phyloP scores from a whole-genome alignment of 371 early-diverging fungal species.

The Mucor irregularis region DNA sequence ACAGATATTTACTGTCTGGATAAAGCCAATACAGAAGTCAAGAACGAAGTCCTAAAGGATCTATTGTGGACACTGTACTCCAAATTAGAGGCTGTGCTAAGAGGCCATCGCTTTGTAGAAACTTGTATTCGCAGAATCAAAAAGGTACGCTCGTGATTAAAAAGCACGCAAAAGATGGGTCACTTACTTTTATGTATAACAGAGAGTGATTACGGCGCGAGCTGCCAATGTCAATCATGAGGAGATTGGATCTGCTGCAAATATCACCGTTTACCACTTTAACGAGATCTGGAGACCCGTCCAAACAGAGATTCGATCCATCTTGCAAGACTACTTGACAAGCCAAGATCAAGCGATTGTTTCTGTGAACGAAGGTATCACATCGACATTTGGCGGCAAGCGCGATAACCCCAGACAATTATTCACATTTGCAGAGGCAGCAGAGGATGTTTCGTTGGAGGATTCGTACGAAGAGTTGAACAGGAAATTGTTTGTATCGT shows the following conservation, averaged over 20 bases:
- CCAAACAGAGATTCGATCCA: constrained; percentile 70
- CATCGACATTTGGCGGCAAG: constrained; percentile 21
- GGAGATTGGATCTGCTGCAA: constrained; percentile 15
- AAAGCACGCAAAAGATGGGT: neutral
- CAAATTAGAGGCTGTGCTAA: constrained; percentile 78
- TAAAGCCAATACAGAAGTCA: constrained; percentile 47
- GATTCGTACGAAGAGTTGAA: constrained; percentile 46
- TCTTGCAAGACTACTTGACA: constrained; percentile 74
- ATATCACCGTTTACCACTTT: constrained; percentile 46
- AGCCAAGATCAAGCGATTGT: constrained; percentile 50
- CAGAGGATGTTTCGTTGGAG: constrained; percentile 24
- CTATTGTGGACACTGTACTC: constrained; percentile 81
- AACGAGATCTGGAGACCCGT: constrained; percentile 70
- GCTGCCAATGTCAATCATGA: constrained; percentile 11
- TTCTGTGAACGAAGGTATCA: constrained; percentile 17
- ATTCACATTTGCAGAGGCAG: constrained; percentile 47
- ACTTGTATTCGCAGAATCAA: constrained; percentile 44
- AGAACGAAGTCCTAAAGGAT: constrained; percentile 79
- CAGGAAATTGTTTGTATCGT: constrained; percentile 24
- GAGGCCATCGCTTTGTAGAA: constrained; percentile 79
- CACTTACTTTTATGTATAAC: neutral
- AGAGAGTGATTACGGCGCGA: constrained; percentile 25
- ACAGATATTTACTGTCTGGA: constrained; percentile 50
- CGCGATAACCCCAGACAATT: constrained; percentile 39
- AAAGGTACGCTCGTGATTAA: constrained; percentile 28